A percentile compares a stretch with the other conserved stretches of the same genome.
Evolutionary conservation across 2,329 filamentous ascomycete genomes (phyloP).

Genomic region (Huntiella decipiens): DNA sequence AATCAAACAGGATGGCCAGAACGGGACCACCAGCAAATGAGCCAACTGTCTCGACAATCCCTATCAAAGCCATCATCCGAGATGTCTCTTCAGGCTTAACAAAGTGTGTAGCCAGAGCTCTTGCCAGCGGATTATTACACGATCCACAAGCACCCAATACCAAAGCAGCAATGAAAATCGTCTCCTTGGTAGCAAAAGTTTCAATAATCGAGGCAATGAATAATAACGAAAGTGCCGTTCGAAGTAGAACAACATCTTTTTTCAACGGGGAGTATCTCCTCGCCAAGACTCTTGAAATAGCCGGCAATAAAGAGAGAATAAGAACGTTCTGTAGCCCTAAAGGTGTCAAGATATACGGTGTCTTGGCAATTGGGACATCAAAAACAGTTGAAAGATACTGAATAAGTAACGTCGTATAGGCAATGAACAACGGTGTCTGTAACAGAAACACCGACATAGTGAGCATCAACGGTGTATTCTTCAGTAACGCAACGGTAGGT

Average conservation of each 20-base stretch:
- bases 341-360: slow-evolving; percentile 23
- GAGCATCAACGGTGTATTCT: slow-evolving; percentile 20
- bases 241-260: slow-evolving; percentile 22
- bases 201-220: slow-evolving; percentile 19
- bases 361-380: slow-evolving; percentile 24
- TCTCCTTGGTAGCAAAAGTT: slow-evolving; percentile 18
- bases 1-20: slow-evolving; percentile 21
- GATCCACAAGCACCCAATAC: slow-evolving; percentile 22
- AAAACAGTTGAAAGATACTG: slow-evolving; percentile 28
- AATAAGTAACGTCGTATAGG: slow-evolving; percentile 20
- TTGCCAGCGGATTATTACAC: slow-evolving; percentile 20
- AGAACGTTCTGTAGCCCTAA: slow-evolving; percentile 22
- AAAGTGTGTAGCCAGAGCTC: slow-evolving; percentile 23
- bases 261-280: slow-evolving; percentile 17
- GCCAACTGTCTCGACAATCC: slow-evolving; percentile 22
- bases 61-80: slow-evolving; percentile 23
- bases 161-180: slow-evolving; percentile 21
- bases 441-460: slow-evolving; percentile 23
- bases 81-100: slow-evolving; percentile 22
- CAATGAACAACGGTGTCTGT: slow-evolving; percentile 19
- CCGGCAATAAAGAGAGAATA: slow-evolving; percentile 21
- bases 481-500: slow-evolving; percentile 19
- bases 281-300: slow-evolving; percentile 15
- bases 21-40: slow-evolving; percentile 23
- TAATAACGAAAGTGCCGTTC: slow-evolving; percentile 18